A percentile compares a stretch with the other conserved stretches of the same genome.
phyloP scores from a whole-genome alignment of 1,284 basidiomycete species.

The Microbotryum intermedium region DNA sequence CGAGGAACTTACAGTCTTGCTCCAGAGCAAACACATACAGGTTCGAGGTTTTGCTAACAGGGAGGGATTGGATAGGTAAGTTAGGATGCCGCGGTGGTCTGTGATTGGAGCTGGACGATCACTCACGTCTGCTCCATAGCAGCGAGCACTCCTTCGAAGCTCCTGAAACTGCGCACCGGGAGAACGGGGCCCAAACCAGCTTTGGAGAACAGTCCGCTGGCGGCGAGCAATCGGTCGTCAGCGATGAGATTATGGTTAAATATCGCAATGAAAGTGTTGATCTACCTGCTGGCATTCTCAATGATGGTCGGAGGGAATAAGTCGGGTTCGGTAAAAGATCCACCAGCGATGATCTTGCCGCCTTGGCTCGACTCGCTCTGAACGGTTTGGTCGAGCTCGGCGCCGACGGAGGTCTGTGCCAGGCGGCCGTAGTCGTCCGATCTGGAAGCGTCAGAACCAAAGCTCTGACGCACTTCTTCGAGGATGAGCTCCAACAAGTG shows the following conservation, averaged over 20 bases:
- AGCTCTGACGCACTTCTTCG: neutral
- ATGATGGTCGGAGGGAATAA: slow-evolving; percentile 5
- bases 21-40: neutral
- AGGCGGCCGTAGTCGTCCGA: slow-evolving; percentile 1
- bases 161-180: neutral
- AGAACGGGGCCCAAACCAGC: neutral
- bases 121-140: neutral
- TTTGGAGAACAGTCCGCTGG: too few species aligned
- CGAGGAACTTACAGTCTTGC: neutral
- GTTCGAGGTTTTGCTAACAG: neutral
- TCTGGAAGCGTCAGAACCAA: neutral
- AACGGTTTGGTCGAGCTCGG: neutral
- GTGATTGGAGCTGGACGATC: too few species aligned
- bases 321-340: neutral
- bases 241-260: neutral
- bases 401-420: too few species aligned
- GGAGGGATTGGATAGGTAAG: too few species aligned
- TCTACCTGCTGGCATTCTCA: neutral
- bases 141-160: neutral
- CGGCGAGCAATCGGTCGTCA: too few species aligned
- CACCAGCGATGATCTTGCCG: neutral
- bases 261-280: neutral
- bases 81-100: too few species aligned
- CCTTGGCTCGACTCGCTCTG: neutral
- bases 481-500: neutral